Base-by-base conservation (phyloP, 1,139 yeast genomes). In the Pichia kudriavzevii region DNA sequence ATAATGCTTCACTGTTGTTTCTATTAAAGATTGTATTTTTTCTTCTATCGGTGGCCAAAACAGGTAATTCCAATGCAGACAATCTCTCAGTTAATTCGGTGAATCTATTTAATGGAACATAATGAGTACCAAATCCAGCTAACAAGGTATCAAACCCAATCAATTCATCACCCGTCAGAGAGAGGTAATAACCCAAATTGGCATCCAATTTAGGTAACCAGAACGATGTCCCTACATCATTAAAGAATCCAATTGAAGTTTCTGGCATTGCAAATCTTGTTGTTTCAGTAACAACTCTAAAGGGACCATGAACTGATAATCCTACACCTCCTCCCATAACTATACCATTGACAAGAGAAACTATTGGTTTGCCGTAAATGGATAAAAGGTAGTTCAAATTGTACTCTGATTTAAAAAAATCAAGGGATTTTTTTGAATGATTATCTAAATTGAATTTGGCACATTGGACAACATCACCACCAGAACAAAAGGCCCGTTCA, bases 321-420 rank as follows among this genome's bases (percentile, higher is more conserved):
- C 98, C 98, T 28, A 85, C 95, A 49, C 98, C 98, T 36, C 98
- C 98, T 38, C 98, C 98, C 95, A 91, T 85, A 25, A 93, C 85
- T 51, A 91, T 85, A 21, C 97, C 97, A 54, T 91, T 80, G 78
- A 83, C 80, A 30, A 87, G 55, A 1, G 95, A 69, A 14, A 91
- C 77, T 45, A 82, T 72, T 2, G 98, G 97, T 62, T 87, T 91
- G 41, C 79, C 67, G 54, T 75, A 85, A 12, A 93, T 79, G 13
- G 94, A 79, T 46, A 88, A 67, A 39, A 79, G 65, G 52, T 79
- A 84, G 62, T 91, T 79, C 53, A 91, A 64, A 43, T 79, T 75
- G 63, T 91, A 91, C 61, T 91, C 98, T 42, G 68, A 60, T 45
- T 75, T 74, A 63, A 91, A 91, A 59, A 82, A 83, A 42, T 72